Base-by-base conservation (phyloP, 805 yeast genomes). In the Myxozyma kluyveri region DNA sequence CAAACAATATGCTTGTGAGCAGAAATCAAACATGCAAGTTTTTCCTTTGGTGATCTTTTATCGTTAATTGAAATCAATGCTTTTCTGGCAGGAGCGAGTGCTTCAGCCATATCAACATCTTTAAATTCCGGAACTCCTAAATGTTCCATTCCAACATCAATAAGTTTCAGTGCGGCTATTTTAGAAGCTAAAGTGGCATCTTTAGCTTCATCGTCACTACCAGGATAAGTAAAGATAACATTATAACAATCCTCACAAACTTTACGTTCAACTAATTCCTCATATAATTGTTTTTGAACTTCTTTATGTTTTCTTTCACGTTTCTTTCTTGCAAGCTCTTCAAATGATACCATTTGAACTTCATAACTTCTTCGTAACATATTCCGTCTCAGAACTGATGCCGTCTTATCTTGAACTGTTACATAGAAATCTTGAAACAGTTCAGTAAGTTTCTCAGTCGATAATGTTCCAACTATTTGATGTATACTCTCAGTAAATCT, bases 401-500 rank as follows among this genome's bases (percentile, higher is more conserved):
- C 63, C 5, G 68, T 65, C 43, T 64, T 57, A 21, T 50, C 54
- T 23, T 64, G 63, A 38, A 68, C 63, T 33, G 65, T 56, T 14
- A 38, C 47, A 49, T 73, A 73, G 54, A 74, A 73, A 36, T 67
- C 68, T 60, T 72, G 76, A 52, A 70, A 73, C 22, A 73, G 59
- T 49, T 62, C 62, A 3, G 73, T 56, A n/a, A 74, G 64, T 44
- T 69, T 72, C 36, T 68, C 69, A 2, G 70, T 67, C 3, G 67
- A 61, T 36, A 74, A 57, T 3, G 73, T 74, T 18, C 68, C 60
- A 33, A 62, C 65, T 7, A 75, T 75, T 50, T 73, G 73, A 47
- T 68, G 69, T 2, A 63, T 47, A 37, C 61, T 52, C 26, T 53
- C 61, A 19, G 50, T 44, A 42, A 63, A 63, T 35, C 52, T 44